Conservation (phyloP, 2,329 filamentous ascomycete species). For the Stagonosporopsis cucurbitacearum region DNA sequence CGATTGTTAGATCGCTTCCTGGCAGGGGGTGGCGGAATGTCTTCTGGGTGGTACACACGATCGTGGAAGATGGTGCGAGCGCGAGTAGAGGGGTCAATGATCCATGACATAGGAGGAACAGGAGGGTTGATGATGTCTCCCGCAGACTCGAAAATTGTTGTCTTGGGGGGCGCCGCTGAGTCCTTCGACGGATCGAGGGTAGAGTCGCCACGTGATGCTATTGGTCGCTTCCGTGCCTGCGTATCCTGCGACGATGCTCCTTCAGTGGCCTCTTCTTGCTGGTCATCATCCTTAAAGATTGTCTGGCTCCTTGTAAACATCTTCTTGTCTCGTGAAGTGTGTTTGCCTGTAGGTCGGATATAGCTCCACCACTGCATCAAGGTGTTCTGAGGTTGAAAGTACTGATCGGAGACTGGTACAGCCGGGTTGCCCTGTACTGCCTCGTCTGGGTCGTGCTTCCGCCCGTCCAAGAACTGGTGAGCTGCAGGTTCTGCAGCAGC, state of each 20-base stretch:
- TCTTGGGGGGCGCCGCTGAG: constrained; percentile 78
- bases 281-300: constrained; percentile 32
- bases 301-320: constrained; percentile 53
- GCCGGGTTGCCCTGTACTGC: constrained; percentile 16
- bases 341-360: constrained; percentile 70
- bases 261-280: constrained; percentile 24
- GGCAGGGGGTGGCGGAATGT: constrained; percentile 81
- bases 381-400: constrained; percentile 49
- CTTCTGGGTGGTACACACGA: constrained; percentile 88
- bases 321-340: constrained; percentile 72
- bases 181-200: constrained; percentile 54
- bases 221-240: constrained; percentile 48
- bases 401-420: constrained; percentile 22
- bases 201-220: constrained; percentile 59
- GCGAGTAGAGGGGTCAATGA: constrained; percentile 81
- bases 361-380: constrained; percentile 70
- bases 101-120: constrained; percentile 78
- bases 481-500: constrained; percentile 46
- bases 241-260: constrained; percentile 21
- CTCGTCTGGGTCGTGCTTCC: constrained; percentile 30
- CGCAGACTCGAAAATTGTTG: constrained; percentile 93
- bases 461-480: constrained; percentile 41
- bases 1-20: constrained; percentile 48
- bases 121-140: constrained; percentile 92
- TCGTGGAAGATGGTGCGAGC: constrained; percentile 96